Conservation (phyloP, 2,329 filamentous ascomycete genomes). For the Colletotrichum tropicicola region DNA sequence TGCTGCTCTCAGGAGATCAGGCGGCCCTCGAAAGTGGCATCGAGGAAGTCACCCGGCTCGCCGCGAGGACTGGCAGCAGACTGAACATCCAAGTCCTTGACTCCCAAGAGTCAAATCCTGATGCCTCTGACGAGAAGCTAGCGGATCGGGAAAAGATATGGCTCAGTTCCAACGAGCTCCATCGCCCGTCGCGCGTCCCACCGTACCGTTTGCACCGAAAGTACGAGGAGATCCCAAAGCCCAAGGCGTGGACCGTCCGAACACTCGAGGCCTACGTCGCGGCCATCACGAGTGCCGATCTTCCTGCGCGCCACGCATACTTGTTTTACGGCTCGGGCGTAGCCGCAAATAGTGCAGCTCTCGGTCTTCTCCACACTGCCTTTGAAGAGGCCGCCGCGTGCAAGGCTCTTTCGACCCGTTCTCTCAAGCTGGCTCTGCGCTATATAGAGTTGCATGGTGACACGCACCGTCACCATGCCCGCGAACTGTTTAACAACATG, state of each 20-base stretch:
- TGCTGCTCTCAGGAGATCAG: conserved; percentile 27
- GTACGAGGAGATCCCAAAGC: conserved; percentile 50
- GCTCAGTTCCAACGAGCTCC: not conserved
- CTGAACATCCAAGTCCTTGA: not conserved
- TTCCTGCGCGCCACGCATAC: conserved; percentile 42
- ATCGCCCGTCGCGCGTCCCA: conserved; percentile 3
- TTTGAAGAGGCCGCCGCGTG: conserved; percentile 47
- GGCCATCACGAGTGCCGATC: conserved; percentile 47
- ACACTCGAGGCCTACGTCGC: conserved; percentile 53
- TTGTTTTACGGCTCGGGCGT: conserved; percentile 43
- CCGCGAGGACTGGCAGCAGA: not conserved
- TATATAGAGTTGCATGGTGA: conserved; percentile 46
- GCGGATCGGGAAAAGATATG: not conserved
- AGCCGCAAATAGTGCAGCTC: conserved; percentile 48
- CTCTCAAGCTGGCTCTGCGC: conserved; percentile 54
- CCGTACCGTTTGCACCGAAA: conserved; percentile 6
- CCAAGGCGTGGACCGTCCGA: conserved; percentile 50
- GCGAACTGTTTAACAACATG: conserved; percentile 46
- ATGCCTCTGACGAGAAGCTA: not conserved
- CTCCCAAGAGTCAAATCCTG: not conserved
- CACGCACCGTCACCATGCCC: conserved; percentile 35
- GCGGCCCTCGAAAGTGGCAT: conserved; percentile 16
- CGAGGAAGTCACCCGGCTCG: conserved; percentile 11
- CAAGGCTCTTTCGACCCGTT: conserved; percentile 45
- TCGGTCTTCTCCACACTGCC: conserved; percentile 46